These are phyloP conservation scores for Nicotiana obtusifolia DNA, from an alignment of 257 asterid genomes.

Conservation along the genomic window DNA sequence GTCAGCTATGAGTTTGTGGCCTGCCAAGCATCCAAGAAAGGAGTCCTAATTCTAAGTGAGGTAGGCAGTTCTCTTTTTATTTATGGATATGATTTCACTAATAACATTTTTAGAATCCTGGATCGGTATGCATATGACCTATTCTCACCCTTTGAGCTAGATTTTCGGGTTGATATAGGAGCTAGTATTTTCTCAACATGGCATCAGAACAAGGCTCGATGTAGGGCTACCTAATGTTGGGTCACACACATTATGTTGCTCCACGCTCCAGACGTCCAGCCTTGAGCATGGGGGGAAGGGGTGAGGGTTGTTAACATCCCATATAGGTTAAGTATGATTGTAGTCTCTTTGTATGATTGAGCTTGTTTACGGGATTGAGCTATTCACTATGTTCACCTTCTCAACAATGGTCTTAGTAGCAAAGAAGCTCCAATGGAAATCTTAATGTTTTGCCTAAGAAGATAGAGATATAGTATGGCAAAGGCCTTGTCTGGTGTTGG, in stretches of 20 bases:
- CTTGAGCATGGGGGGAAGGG: neutral
- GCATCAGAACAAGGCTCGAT: neutral
- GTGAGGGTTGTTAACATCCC: neutral
- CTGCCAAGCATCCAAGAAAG: conserved; percentile 86
- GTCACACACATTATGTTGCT: neutral
- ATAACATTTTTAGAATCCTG: neutral
- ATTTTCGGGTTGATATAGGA: neutral
- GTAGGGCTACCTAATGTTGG: neutral
- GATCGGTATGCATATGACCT: neutral
- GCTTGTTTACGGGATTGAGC: neutral
- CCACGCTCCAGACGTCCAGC: neutral
- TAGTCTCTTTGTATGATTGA: neutral
- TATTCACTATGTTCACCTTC: neutral
- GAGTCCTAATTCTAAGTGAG: conserved; percentile 93
- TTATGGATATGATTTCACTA: neutral
- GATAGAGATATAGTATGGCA: neutral
- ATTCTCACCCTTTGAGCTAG: neutral
- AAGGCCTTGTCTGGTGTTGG: neutral
- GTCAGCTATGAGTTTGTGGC: conserved; percentile 96
- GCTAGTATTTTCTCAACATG: neutral
- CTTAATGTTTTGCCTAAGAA: neutral
- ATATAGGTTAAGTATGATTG: neutral
- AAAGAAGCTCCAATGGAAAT: neutral
- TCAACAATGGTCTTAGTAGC: neutral
- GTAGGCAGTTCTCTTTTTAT: conserved; percentile 31